Conservation (phyloP, 352 stramenopile species). For the Globisporangium barbulae region DNA sequence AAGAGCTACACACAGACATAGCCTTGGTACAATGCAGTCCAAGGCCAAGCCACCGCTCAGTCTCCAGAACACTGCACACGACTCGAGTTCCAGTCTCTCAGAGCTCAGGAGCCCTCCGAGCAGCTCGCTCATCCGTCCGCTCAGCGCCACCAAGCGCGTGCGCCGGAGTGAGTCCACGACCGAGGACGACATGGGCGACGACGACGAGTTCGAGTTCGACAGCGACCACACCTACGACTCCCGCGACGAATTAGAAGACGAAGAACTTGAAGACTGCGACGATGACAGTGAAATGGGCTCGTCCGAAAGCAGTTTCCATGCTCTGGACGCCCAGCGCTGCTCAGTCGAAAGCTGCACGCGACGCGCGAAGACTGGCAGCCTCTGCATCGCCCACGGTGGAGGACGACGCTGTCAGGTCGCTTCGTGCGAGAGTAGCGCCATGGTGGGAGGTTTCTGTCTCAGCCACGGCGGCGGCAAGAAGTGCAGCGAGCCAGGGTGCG, state of each 20-base stretch:
- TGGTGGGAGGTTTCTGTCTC: background rate
- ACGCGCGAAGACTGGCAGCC: background rate
- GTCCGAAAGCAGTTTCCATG: background rate
- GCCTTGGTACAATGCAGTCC: background rate
- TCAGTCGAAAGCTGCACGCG: background rate
- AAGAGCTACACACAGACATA: background rate
- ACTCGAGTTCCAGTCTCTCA: background rate
- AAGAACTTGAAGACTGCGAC: conserved; percentile 9
- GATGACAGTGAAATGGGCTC: conserved; percentile 2
- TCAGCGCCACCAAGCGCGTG: conserved; percentile 6
- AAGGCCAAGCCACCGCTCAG: background rate
- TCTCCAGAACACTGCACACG: background rate
- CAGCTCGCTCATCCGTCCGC: background rate
- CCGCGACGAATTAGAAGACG: too few species aligned
- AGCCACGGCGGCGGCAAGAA: conserved; percentile 18
- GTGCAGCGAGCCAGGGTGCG: conserved; percentile 28
- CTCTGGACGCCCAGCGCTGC: conserved; percentile 2
- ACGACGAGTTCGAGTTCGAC: conserved; percentile 12
- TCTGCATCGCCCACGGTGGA: conserved; percentile 2
- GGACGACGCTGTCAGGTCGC: background rate
- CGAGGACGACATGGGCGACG: conserved; percentile 12
- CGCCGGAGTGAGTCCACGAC: conserved; percentile 9
- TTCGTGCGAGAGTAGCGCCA: background rate
- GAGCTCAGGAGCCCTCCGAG: background rate
- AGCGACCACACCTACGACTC: conserved; percentile 11